Conservation (phyloP, 352 stramenopile genomes). For the Plasmopara halstedii region DNA sequence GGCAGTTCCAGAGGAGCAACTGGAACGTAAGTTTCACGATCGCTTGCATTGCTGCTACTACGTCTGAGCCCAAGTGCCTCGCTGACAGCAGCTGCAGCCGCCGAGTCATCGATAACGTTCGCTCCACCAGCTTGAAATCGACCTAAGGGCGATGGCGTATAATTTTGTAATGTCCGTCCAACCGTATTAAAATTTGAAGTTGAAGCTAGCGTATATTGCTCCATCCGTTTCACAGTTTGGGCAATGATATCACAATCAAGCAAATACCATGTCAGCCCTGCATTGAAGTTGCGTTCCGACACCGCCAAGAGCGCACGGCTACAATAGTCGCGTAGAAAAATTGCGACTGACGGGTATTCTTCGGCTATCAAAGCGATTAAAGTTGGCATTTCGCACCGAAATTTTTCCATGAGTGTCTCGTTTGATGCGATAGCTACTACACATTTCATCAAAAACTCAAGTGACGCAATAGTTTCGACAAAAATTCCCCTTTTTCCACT, state of each 20-base stretch:
- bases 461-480: slow-evolving; percentile 22
- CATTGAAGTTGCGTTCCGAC: slow-evolving; percentile 57
- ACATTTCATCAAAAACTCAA: slow-evolving; percentile 57
- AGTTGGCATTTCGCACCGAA: slow-evolving; percentile 64
- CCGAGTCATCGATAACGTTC: slow-evolving; percentile 10
- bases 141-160: background rate
- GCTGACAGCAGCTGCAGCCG: slow-evolving; percentile 45
- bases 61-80: slow-evolving; percentile 50
- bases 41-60: background rate
- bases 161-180: slow-evolving; percentile 21
- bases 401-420: slow-evolving; percentile 43
- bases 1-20: background rate
- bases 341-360: slow-evolving; percentile 41
- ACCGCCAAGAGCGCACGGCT: slow-evolving; percentile 38
- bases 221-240: slow-evolving; percentile 40
- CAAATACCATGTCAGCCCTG: slow-evolving; percentile 67
- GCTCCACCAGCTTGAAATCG: background rate
- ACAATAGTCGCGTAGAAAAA: slow-evolving; percentile 42
- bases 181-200: slow-evolving; percentile 26
- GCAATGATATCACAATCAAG: slow-evolving; percentile 52
- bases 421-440: slow-evolving; percentile 50
- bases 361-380: slow-evolving; percentile 53
- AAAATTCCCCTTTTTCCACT: background rate
- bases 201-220: slow-evolving; percentile 26
- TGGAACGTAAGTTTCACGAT: background rate